Evolutionary conservation across 1,284 basidiomycete species (phyloP), one percentile per base, ranked within the genome.

Genomic region (Trichosporon coremiiforme): DNA sequence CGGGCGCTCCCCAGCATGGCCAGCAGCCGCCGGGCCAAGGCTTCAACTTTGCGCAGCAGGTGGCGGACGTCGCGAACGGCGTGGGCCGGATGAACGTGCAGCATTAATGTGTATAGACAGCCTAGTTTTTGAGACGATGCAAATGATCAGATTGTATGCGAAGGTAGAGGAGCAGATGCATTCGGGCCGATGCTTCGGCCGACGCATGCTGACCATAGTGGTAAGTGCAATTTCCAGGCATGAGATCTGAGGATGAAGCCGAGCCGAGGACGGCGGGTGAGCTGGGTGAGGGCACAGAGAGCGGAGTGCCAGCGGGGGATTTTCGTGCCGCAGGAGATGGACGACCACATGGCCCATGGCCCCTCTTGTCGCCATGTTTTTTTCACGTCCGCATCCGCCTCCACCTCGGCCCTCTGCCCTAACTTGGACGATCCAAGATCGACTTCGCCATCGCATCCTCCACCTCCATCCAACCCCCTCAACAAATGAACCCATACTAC

Each of bases 71-170:
- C 25, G 65, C 76, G 31, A 70, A 70, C 6, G 75, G 75, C 20
- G 72, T 82, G 73, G 72, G 71, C 50, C 73, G 78, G 69, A 79
- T 82, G 80, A 73, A 72, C 64, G 77, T 82, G 22, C 73, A 76
- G 38, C 70, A 69, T 68, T 69, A 71, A 33, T 62, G 29, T 60
- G 66, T 64, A 31, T 66, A 65, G 41, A 45, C 10, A 12, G 35
- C 20, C n/a, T 31, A 7, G 62, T 8, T 17, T 38, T 35, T 35
- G 33, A 35, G 36, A 64, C 62, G 63, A 64, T 20, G 35, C 22
- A 22, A 41, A 38, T 35, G 38, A 38, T 29, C n/a, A 29, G 31
- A 15, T 55, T 31, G 17, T 53, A 22, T 35, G 47, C 15, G 17
- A 35, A 35, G 33, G 33, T 35, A 35, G 33, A 35, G 33, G 33